Evolutionary conservation across 306 rosid species (phyloP).

Genomic region (Cicer cuneatum): DNA sequence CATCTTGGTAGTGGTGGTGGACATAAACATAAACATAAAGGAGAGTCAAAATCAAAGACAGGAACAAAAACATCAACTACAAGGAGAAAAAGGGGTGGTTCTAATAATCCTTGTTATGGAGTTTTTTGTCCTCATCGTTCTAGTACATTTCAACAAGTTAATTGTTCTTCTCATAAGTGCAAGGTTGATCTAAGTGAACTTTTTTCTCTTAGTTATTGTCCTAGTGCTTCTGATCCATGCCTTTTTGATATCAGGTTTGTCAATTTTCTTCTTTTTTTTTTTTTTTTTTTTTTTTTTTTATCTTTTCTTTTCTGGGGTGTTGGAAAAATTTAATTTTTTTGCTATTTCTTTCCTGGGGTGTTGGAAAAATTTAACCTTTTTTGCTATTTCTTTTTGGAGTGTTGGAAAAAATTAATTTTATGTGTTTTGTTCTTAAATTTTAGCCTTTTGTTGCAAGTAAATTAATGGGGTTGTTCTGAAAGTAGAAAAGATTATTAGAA

Average conservation of each 20-base stretch:
- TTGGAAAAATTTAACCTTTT: neutral
- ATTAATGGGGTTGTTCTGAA: slow-evolving; percentile 41
- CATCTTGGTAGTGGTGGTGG: neutral
- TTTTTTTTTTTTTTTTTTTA: neutral
- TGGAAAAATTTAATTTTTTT: no score
- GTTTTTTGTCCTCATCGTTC: slow-evolving; percentile 62
- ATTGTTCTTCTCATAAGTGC: slow-evolving; percentile 61
- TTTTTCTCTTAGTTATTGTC: slow-evolving; percentile 57
- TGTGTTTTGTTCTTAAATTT: slow-evolving; percentile 16
- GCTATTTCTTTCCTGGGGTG: neutral
- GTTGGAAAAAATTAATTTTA: neutral
- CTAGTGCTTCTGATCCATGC: slow-evolving; percentile 62
- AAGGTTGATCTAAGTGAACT: slow-evolving; percentile 48
- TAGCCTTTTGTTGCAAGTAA: neutral
- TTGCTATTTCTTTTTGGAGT: neutral
- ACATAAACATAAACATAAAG: neutral
- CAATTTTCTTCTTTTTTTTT: neutral
- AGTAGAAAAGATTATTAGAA: neutral
- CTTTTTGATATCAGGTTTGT: slow-evolving; percentile 67
- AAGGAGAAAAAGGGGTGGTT: neutral
- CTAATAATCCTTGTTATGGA: slow-evolving; percentile 22
- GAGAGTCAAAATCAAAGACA: neutral
- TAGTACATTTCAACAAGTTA: slow-evolving; percentile 46
- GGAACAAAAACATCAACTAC: neutral
- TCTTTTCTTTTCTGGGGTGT: neutral